Evolutionary conservation across 805 yeast species (phyloP).

Genomic region (Zygotorulaspora chibaensis): DNA sequence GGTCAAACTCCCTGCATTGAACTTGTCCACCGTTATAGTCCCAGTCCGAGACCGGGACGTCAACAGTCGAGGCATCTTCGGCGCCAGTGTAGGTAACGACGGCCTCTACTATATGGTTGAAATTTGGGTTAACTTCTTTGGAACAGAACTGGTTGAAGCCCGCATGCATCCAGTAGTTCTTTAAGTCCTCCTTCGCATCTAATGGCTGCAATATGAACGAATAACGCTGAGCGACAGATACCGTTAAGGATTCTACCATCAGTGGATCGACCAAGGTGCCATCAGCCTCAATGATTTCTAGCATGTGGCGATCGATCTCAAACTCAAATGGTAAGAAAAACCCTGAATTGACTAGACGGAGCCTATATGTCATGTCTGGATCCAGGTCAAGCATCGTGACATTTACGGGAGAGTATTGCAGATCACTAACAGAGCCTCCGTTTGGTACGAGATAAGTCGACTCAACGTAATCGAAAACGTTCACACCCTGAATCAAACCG

Average conservation of each 20-base stretch:
- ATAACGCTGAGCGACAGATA: slow-evolving; percentile 68
- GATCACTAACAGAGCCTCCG: slow-evolving; percentile 27
- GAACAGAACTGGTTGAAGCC: slow-evolving; percentile 38
- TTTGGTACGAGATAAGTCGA: slow-evolving; percentile 19
- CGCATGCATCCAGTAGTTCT: slow-evolving; percentile 41
- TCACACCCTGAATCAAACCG: slow-evolving; percentile 42
- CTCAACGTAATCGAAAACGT: slow-evolving; percentile 29
- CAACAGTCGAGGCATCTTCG: slow-evolving; percentile 5
- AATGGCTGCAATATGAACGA: slow-evolving; percentile 51
- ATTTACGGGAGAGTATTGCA: slow-evolving; percentile 3
- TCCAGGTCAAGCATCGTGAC: slow-evolving; percentile 32
- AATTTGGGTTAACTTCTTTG: slow-evolving; percentile 32
- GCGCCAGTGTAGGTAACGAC: slow-evolving; percentile 28
- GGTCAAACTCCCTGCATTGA: slow-evolving; percentile 28
- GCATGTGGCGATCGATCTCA: slow-evolving; percentile 47
- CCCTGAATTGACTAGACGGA: slow-evolving; percentile 48
- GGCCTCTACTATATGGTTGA: slow-evolving; percentile 35
- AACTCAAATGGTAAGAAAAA: slow-evolving; percentile 48
- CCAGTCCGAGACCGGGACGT: slow-evolving; percentile 13
- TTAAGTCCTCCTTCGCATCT: slow-evolving; percentile 42
- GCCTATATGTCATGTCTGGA: slow-evolving; percentile 43
- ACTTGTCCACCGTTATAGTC: slow-evolving; percentile 22
- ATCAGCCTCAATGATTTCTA: slow-evolving; percentile 50
- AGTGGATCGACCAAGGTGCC: slow-evolving; percentile 48
- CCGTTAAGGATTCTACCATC: slow-evolving; percentile 40